Base-by-base conservation (phyloP, 331 rosid genomes). In the Quercus lobata region DNA sequence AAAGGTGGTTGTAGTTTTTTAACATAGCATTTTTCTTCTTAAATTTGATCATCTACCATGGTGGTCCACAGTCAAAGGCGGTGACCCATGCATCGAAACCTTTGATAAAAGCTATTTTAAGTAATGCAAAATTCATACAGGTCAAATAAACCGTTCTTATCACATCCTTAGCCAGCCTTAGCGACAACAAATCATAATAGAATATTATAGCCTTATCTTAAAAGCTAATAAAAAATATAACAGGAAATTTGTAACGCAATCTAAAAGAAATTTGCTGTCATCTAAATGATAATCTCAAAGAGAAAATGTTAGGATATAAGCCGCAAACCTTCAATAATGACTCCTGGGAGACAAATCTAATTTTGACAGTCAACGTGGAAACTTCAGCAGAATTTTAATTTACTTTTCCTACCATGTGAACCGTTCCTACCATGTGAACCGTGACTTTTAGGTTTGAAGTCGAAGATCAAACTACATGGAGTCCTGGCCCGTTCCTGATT, bases 381-480 rank as follows among this genome's bases (percentile, higher is more conserved):
- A 62, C 37, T 15, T 62, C 37, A 27, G 44, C 22, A 63, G 5
- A 17, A 32, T 62, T 65, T 17, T 44, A 65, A 65, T 65, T 32
- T 65, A 18, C 21, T 27, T 30, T 65, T 18, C 24, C 6, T 29
- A 32, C 22, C 9, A 17, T 66, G 21, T 18, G 6, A 10, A 57
- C 52, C 25, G 78, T 58, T 18, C 24, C 6, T 29, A 32, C 22
- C 9, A 17, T 66, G 21, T 18, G 6, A 10, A 57, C 52, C 25
- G 78, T 58, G 63, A 44, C 37, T 60, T 72, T 18, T 6, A 7
- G 44, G 73, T 79, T 79, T 83, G 86, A 79, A 79, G 76, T 60
- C 70, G 53, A 37, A 11, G 25, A 49, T 22, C 57, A 34, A 52
- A 70, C 27, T 6, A 16, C 35, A 49, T 16, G 21, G 55, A 53